These are phyloP conservation scores for Trichothecium sympodiale DNA, from an alignment of 2,329 filamentous ascomycete species.

Conservation along the genomic window DNA sequence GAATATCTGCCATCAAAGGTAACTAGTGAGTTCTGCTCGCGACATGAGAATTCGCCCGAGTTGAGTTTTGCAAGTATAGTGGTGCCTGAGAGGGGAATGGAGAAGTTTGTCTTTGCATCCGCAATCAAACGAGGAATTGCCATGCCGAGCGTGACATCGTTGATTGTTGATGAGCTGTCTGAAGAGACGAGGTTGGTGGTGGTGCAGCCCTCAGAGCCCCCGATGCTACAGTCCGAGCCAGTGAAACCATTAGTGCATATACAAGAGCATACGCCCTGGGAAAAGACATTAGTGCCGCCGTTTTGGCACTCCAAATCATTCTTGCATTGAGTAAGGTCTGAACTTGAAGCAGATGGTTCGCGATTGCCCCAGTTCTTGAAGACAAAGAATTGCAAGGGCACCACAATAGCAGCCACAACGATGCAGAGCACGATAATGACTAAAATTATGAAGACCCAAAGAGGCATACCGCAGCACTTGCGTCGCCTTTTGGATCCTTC, in stretches of 20 bases:
- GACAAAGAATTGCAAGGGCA: slow-evolving; percentile 61
- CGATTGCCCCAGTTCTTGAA: slow-evolving; percentile 34
- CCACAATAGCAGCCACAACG: slow-evolving; percentile 68
- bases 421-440: slow-evolving; percentile 57
- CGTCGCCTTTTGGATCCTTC: slow-evolving; percentile 18
- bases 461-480: slow-evolving; percentile 72
- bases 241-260: slow-evolving; percentile 86
- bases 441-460: slow-evolving; percentile 64
- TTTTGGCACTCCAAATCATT: slow-evolving; percentile 59
- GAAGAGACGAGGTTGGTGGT: slow-evolving; percentile 34
- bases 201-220: slow-evolving; percentile 39
- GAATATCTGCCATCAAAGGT: slow-evolving; percentile 57
- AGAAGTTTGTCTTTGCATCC: slow-evolving; percentile 56
- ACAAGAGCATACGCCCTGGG: slow-evolving; percentile 63
- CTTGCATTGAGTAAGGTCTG: slow-evolving; percentile 36
- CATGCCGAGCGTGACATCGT: slow-evolving; percentile 70
- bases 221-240: slow-evolving; percentile 37
- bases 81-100: slow-evolving; percentile 60
- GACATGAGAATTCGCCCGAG: slow-evolving; percentile 64
- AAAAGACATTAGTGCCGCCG: slow-evolving; percentile 65
- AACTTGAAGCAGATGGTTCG: slow-evolving; percentile 11
- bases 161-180: slow-evolving; percentile 25
- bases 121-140: slow-evolving; percentile 66
- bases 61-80: slow-evolving; percentile 69
- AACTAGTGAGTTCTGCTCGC: slow-evolving; percentile 76